Percentiles rank a stretch among this genome's conserved stretches.
Evolutionary conservation across 768 basidiomycete genomes (phyloP).

Genomic region (Mycena haematopus): DNA sequence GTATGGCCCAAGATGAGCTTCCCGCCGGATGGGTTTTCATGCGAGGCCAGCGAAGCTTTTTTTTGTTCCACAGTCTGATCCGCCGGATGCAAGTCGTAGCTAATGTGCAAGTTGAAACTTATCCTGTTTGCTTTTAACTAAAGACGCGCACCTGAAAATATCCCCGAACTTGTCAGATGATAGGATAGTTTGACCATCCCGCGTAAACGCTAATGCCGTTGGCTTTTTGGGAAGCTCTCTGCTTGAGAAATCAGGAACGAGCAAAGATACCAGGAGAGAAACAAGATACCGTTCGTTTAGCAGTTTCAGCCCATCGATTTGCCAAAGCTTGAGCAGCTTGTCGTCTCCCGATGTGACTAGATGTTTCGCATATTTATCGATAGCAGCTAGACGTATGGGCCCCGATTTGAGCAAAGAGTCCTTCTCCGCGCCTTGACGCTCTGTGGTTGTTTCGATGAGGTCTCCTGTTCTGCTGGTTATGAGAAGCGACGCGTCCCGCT

Average conservation of each 20-base stretch:
- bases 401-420: conserved; percentile 52
- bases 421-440: conserved; percentile 38
- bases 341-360: conserved; percentile 78
- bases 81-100: conserved; percentile 65
- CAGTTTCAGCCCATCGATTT: conserved; percentile 58
- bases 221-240: conserved; percentile 89
- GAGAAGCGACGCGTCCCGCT: conserved; percentile 17
- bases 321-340: conserved; percentile 82
- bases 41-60: conserved; percentile 55
- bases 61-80: conserved; percentile 40
- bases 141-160: conserved; percentile 70
- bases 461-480: conserved; percentile 54
- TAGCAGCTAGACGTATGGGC: conserved; percentile 63
- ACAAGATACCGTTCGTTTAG: conserved; percentile 65
- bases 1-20: conserved; percentile 85
- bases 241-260: conserved; percentile 10
- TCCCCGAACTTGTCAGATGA: conserved; percentile 96
- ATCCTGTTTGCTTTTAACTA: not conserved
- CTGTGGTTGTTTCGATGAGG: conserved; percentile 52
- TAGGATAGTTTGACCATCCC: conserved; percentile 68
- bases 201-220: conserved; percentile 70
- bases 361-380: conserved; percentile 51
- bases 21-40: conserved; percentile 74
- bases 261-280: not conserved
- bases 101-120: conserved; percentile 32